phyloP scores from a whole-genome alignment of 306 rosid genomes.

The Betula pendula region DNA sequence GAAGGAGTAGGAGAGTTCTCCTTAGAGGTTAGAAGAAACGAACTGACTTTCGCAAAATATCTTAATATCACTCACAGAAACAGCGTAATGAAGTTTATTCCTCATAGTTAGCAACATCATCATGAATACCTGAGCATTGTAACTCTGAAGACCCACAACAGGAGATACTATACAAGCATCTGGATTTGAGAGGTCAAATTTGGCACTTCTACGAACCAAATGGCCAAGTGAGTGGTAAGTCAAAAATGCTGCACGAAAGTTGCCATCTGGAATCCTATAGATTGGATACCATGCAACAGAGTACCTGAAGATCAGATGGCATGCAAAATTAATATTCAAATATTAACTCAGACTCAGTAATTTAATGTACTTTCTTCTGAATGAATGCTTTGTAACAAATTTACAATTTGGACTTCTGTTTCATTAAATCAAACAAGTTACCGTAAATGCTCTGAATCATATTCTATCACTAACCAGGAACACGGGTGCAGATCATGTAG shows the following conservation, averaged over 20 bases:
- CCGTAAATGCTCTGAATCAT: constrained; percentile 9
- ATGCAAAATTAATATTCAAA: constrained; percentile 26
- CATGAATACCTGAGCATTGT: constrained; percentile 68
- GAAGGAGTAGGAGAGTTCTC: too few species aligned
- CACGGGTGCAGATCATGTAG: constrained; percentile 70
- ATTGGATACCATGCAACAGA: constrained; percentile 96
- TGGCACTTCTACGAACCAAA: constrained; percentile 50
- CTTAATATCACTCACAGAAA: constrained; percentile 2
- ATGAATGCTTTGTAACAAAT: constrained; percentile 14
- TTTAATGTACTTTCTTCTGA: constrained; percentile 10
- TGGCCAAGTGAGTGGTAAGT: constrained; percentile 86
- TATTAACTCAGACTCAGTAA: constrained; percentile 12
- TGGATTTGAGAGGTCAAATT: constrained; percentile 27
- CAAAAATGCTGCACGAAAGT: constrained; percentile 78
- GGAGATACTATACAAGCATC: constrained; percentile 62
- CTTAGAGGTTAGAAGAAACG: too few species aligned
- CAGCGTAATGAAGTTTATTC: constrained; percentile 7
- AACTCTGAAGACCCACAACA: constrained; percentile 83
- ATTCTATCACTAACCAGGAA: constrained; percentile 60
- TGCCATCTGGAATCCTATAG: constrained; percentile 84
- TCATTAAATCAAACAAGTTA: constrained; percentile 5
- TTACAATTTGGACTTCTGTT: constrained; percentile 8
- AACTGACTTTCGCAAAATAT: background rate
- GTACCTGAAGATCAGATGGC: constrained; percentile 62
- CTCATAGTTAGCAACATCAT: constrained; percentile 15